Evolutionary conservation across 148 eudicot genomes (phyloP), one percentile per base, ranked within the genome.

Genomic region (Selenicereus undatus): DNA sequence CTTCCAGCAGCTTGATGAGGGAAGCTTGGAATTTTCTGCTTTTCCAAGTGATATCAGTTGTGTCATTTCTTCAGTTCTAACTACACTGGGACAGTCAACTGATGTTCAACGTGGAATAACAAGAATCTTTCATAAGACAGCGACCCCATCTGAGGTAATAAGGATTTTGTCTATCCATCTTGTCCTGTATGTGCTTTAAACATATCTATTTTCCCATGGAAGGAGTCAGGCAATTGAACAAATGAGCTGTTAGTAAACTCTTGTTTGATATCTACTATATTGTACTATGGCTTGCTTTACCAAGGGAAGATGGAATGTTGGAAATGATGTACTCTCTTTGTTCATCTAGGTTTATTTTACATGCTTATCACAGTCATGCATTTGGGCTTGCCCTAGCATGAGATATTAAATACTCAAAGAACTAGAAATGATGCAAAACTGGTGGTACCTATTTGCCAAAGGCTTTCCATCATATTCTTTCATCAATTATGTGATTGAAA

Each of bases 81-180:
- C 82, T 76, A 78, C 83, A 42, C 84, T 95, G 83, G 91, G 89
- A 84, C 88, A 86, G 81, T 86, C 91, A 70, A 85, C 90, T 85
- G 99, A 95, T 88, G 83, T 95, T 77, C 99, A 93, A 73, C 97
- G 99, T 84, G 99, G 99, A 70, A 85, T 95, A 77, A 90, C 97
- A 71, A 92, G 99, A 88, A 92, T 95, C 75, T 93, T 93, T 72
- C 99, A 95, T 83, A 86, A 86, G 88, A 95, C 97, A 73, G 91
- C 97, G 42, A 93, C 93, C 51, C 87, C 97, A 76, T 88, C 93
- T 54, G 99, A 95, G 98, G 98, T 95, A 87, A 45, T 76, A 74
- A 51, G 68, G 39, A 21, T 39, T 80, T 39, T 78, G 24, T 22
- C 14, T 18, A 16, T 64, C n/a, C 73, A 50, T 14, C 2, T 74